Percentiles rank a stretch among this genome's conserved stretches.
Evolutionary conservation across 2,329 filamentous ascomycete genomes (phyloP).

Genomic region (Sclerotinia subarctica): DNA sequence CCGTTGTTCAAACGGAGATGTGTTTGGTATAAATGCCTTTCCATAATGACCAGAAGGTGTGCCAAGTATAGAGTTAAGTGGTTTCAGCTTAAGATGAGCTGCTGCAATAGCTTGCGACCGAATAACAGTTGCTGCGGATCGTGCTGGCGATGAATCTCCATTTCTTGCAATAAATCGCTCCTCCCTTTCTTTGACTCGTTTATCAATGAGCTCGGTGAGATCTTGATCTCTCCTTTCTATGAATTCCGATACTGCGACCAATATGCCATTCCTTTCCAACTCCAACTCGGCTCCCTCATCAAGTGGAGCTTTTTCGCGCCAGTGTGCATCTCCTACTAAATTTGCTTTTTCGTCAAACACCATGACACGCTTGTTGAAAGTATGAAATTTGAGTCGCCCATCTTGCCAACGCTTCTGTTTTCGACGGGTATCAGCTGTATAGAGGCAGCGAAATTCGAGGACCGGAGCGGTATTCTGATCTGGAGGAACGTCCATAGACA

Average conservation of each 20-base stretch:
- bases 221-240: slow-evolving; percentile 75
- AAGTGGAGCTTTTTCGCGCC: slow-evolving; percentile 65
- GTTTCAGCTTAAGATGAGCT: slow-evolving; percentile 53
- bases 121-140: slow-evolving; percentile 27
- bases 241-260: slow-evolving; percentile 77
- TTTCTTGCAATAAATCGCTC: slow-evolving; percentile 42
- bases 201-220: slow-evolving; percentile 70
- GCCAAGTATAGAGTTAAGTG: slow-evolving; percentile 58
- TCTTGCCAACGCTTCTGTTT: slow-evolving; percentile 95
- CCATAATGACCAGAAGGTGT: slow-evolving; percentile 62
- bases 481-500: slow-evolving; percentile 30
- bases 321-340: slow-evolving; percentile 81
- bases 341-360: slow-evolving; percentile 80
- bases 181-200: slow-evolving; percentile 57
- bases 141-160: slow-evolving; percentile 36
- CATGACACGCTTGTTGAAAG: slow-evolving; percentile 89
- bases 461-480: slow-evolving; percentile 64
- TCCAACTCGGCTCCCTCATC: slow-evolving; percentile 79
- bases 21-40: slow-evolving; percentile 53
- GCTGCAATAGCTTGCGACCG: slow-evolving; percentile 33
- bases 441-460: slow-evolving; percentile 80
- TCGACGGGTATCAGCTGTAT: slow-evolving; percentile 76
- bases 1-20: slow-evolving; percentile 64
- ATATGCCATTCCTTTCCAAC: slow-evolving; percentile 69
- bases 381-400: slow-evolving; percentile 81